Evolutionary conservation across 176 grass and related monocot species (phyloP), one percentile per base, ranked within the genome.

Genomic region (Ensete ventricosum): DNA sequence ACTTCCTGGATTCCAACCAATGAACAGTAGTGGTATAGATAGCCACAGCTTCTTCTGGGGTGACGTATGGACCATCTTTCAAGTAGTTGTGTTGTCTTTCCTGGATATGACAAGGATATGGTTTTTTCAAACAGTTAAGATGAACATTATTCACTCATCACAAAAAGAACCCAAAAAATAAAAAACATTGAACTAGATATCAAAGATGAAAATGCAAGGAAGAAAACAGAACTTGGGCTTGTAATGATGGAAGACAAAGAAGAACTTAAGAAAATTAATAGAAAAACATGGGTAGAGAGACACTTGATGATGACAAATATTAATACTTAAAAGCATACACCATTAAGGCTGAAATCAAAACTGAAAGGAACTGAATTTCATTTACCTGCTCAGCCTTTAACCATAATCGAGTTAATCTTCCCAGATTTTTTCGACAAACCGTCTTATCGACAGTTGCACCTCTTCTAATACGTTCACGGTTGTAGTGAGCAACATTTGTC

Each of bases 401-500:
- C 94, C 94, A 98, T 63, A 98, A 62, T 16, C 94, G 94, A 82
- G 94, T 98, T 50, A 98, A 79, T 69, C 94, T 84, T 93, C 94
- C 94, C 67, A 98, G 77, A 82, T 98, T 98, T 79, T 98, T 98
- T 25, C 94, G 81, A 73, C 94, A 98, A 50, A 98, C 94, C 48
- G 94, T 98, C 77, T 98, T 98, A 76, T 98, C 94, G 55, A 98
- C 94, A 59, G 94, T 98, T 52, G 94, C 94, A 90, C 90, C 94
- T 69, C 94, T 87, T 72, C 94, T 86, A 50, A 98, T 98, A 82
- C 94, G 94, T 71, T 98, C 94, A 62, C 94, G 94, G 43, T 98
- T 98, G 78, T 98, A 98, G 63, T 98, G 94, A 75, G 94, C 94
- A 68, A 98, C 94, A 83, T 98, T 98, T 11, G 94, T 98, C 94